Percentiles rank a stretch among this genome's conserved stretches.
These are phyloP conservation scores for Lactifluus rugatus DNA, from an alignment of 768 basidiomycete species.

Conservation along the genomic window DNA sequence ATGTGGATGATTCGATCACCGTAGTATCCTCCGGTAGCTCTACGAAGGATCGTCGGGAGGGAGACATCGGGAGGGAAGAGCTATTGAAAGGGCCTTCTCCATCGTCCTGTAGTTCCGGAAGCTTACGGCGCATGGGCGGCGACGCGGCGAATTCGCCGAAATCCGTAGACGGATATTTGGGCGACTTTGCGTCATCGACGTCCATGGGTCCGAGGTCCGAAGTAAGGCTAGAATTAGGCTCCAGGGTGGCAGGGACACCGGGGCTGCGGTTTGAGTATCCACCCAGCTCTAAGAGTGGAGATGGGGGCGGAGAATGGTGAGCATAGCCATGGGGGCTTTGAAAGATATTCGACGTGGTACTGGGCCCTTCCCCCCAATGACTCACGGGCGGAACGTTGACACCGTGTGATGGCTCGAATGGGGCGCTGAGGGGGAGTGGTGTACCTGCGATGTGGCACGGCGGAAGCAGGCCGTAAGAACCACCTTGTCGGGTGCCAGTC, in stretches of 20 bases:
- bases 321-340: neutral
- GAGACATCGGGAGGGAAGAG: constrained; percentile 7
- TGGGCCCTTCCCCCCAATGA: neutral
- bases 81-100: neutral
- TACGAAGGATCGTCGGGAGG: constrained; percentile 14
- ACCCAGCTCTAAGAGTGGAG: neutral
- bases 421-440: neutral
- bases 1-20: neutral
- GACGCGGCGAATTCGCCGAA: neutral
- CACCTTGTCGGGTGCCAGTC: neutral
- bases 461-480: neutral
- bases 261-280: neutral
- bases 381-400: neutral
- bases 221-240: neutral
- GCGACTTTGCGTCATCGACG: neutral
- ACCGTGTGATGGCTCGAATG: neutral
- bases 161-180: neutral
- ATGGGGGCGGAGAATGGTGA: neutral
- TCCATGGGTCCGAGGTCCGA: neutral
- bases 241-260: neutral
- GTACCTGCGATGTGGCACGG: neutral
- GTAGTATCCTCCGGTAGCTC: constrained; percentile 15
- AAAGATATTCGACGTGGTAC: neutral
- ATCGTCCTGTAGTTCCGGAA: neutral
- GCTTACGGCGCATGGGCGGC: neutral